phyloP scores from a whole-genome alignment of 129 eudicot species.

The Sambucus nigra region DNA sequence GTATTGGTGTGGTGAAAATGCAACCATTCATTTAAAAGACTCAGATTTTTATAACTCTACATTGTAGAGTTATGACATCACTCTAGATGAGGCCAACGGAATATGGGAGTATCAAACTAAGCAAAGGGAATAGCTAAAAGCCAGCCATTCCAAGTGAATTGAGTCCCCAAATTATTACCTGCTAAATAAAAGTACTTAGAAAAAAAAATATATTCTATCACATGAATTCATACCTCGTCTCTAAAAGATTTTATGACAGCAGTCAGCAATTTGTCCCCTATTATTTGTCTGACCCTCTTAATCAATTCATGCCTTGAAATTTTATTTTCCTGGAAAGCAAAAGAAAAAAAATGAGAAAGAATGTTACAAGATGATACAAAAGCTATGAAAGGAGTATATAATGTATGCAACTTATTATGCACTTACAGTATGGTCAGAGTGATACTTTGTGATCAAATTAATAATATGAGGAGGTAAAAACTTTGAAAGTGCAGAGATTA shows the following conservation, averaged over 20 bases:
- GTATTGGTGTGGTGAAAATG: too few relatives aligned
- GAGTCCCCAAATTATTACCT: too few relatives aligned
- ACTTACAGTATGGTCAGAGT: conserved; percentile 42
- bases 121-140: too few relatives aligned
- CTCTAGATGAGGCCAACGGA: too few relatives aligned
- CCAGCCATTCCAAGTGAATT: too few relatives aligned
- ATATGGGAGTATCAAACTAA: too few relatives aligned
- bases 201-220: too few relatives aligned
- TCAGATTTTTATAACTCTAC: too few relatives aligned
- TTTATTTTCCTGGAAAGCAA: conserved; percentile 33
- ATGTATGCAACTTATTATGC: not conserved
- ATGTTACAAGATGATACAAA: not conserved
- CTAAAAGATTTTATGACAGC: conserved; percentile 31
- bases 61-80: too few relatives aligned
- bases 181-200: too few relatives aligned
- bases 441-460: conserved; percentile 33
- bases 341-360: not conserved
- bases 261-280: conserved; percentile 53
- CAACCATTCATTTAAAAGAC: too few relatives aligned
- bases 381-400: not conserved
- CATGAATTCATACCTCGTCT: conserved; percentile 17
- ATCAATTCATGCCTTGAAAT: conserved; percentile 49
- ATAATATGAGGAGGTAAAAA: conserved; percentile 38
- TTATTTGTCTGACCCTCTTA: conserved; percentile 24
- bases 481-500: conserved; percentile 52